phyloP scores from a whole-genome alignment of 1,139 yeast species.

The Sugiyamaella grinbergsii region DNA sequence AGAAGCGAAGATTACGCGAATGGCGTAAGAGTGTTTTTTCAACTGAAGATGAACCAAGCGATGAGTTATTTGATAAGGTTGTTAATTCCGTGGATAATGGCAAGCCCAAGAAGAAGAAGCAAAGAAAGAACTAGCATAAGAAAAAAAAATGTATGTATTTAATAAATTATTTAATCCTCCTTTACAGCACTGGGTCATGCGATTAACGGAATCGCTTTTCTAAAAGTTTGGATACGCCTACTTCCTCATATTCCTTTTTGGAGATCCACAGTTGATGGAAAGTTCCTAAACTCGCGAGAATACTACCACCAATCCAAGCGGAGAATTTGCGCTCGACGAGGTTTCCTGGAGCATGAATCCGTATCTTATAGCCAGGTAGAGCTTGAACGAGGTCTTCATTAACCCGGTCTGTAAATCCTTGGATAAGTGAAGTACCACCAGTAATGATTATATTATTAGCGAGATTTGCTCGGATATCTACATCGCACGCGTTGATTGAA shows the following conservation, averaged over 20 bases:
- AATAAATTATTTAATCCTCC: constrained; percentile 10
- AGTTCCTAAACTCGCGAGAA: constrained; percentile 87
- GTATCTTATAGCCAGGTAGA: constrained; percentile 89
- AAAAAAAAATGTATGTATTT: constrained; percentile 6
- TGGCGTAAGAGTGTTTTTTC: constrained; percentile 88
- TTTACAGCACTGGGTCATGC: background rate
- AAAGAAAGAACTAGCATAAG: constrained; percentile 2
- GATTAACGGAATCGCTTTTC: constrained; percentile 37
- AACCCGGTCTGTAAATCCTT: constrained; percentile 82
- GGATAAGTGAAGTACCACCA: constrained; percentile 86
- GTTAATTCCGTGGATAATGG: constrained; percentile 16
- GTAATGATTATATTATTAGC: constrained; percentile 92
- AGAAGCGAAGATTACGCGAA: constrained; percentile 77
- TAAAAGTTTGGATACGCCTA: constrained; percentile 74
- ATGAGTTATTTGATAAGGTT: constrained; percentile 32
- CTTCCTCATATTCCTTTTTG: constrained; percentile 86
- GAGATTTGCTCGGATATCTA: constrained; percentile 84
- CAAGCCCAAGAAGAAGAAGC: constrained; percentile 21
- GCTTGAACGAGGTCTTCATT: constrained; percentile 69
- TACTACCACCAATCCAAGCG: constrained; percentile 96
- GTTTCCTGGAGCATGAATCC: constrained; percentile 88
- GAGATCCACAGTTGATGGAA: constrained; percentile 98
- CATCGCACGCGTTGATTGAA: constrained; percentile 68
- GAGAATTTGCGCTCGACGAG: constrained; percentile 79
- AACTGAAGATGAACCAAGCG: constrained; percentile 59